These are phyloP conservation scores for Suhomyces guaymorum DNA, from an alignment of 1,139 yeast species.

Conservation along the genomic window DNA sequence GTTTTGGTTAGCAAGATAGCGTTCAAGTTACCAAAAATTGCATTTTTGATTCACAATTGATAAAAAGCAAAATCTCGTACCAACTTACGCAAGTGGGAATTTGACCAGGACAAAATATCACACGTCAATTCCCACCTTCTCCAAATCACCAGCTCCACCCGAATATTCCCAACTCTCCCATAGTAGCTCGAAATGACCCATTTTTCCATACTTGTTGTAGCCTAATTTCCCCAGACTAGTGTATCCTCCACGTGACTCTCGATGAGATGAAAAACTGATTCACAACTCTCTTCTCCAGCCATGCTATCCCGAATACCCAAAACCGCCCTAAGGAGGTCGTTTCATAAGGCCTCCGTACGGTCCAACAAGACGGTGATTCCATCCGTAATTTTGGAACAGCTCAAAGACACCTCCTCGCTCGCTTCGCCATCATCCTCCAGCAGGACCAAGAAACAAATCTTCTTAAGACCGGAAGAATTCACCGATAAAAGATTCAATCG, in stretches of 20 bases:
- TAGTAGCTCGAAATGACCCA: too few species aligned
- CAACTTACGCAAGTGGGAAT: too few species aligned
- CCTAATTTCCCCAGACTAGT: too few species aligned
- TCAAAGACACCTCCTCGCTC: slow-evolving; percentile 15
- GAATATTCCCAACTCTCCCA: too few species aligned
- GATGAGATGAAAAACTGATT: slow-evolving; percentile 6
- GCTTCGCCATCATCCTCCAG: slow-evolving; percentile 11
- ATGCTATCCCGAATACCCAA: slow-evolving; percentile 10
- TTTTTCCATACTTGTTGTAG: too few species aligned
- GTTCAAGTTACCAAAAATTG: too few species aligned
- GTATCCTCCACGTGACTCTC: slow-evolving; percentile 6
- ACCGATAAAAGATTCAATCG: slow-evolving; percentile 16
- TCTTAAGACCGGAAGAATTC: slow-evolving; percentile 19
- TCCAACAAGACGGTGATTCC: slow-evolving; percentile 17
- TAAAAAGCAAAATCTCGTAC: too few species aligned
- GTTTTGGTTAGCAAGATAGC: too few species aligned
- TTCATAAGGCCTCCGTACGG: slow-evolving; percentile 3
- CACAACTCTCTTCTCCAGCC: background rate
- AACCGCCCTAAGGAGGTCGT: slow-evolving; percentile 9
- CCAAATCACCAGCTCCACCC: too few species aligned
- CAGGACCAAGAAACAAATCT: slow-evolving; percentile 17
- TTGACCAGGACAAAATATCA: too few species aligned
- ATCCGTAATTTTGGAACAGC: slow-evolving; percentile 16
- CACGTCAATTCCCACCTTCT: too few species aligned
- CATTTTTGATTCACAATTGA: too few species aligned